Base-by-base conservation (phyloP, 805 yeast genomes). In the Brettanomyces naardenensis region DNA sequence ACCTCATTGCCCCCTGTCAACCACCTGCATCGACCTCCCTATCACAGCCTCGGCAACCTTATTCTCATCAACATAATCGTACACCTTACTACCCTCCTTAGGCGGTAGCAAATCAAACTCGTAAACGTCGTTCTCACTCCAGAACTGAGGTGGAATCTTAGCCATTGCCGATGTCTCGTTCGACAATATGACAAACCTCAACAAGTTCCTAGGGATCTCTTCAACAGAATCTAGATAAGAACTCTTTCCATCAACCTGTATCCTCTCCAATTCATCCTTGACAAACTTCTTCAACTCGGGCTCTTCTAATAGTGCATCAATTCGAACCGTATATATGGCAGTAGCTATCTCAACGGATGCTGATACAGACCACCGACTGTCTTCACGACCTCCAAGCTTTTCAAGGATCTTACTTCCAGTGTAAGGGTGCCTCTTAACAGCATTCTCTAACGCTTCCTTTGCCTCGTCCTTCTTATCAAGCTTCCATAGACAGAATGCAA, bases 41-140 rank as follows among this genome's bases (percentile, higher is more conserved):
- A 33, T 33, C 14, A 33, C 30, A 14, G 30, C 36, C 2, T 33
- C 36, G 5, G 36, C 36, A 13, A 25, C 30, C 36, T 18, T 22
- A 19, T 33, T 33, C 19, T 33, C 30, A 19, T 33, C 36, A 15
- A 33, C 14, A 19, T 33, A 33, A 19, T 33, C 30, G 30, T 33
- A 33, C 6, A 33, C 25, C 30, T 33, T 33, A 18, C 30, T 33
- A 2, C 36, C 36, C 18, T 33, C 14, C 2, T 22, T 33, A 1
- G 94, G 92, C 2, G 94, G 89, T 18, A 83, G 54, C 2, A 80
- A 71, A 55, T 83, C 94, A 51, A 71, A 83, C 46, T 83, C 94
- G 50, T 64, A 75, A 13, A 78, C 67, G 39, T 80, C 80, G 38
- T 78, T 67, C 19, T 70, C 53, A 2, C 70, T 68, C 83, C 87